Evolutionary conservation across 306 rosid species (phyloP), one percentile per base, ranked within the genome.

Genomic region (Lotus japonicus): DNA sequence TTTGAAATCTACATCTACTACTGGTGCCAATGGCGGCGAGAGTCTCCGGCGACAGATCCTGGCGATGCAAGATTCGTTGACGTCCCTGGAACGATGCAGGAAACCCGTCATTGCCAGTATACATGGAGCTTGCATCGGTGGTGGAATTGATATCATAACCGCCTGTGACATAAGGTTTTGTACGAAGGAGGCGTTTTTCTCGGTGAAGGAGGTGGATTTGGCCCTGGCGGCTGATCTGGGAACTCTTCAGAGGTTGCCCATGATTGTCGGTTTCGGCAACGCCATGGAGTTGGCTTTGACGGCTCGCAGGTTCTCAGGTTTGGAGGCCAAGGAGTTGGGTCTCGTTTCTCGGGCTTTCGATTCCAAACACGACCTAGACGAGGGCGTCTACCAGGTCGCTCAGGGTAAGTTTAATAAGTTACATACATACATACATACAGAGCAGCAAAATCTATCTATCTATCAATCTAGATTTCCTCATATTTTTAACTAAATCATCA

Each of bases 201-300:
- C 94, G 43, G 98, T 92, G 58, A 88, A 84, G 70, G 94, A 92
- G 83, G 96, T 92, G 9, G 92, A 86, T 74, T 58, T 90, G 82
- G 98, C 81, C 2, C 88, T 89, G 67, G 84, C 91, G 1, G 96
- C 98, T 33, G 98, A 92, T 56, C 86, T 89, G 0, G 97, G 98
- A 46, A 83, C 89, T 36, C 87, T 92, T 26, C 98, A 92, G 85
- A 76, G 98, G 80, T 54, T 92, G 70, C 97, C 98, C 0, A 16
- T 77, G 3, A 83, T 88, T 21, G 92, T 92, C 16, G 96, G 98
- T 17, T 87, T 72, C 21, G 98, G 96, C 16, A 81, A 77, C 45
- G 94, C 98, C 38, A 55, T 81, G 73, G 98, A 92, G 43, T 60
- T 92, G 81, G 94, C 97, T 16, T 75, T 92, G 66, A 89, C 98